Evolutionary conservation across 352 stramenopile species (phyloP), one percentile per base, ranked within the genome.

Genomic region (Bremia lactucae): DNA sequence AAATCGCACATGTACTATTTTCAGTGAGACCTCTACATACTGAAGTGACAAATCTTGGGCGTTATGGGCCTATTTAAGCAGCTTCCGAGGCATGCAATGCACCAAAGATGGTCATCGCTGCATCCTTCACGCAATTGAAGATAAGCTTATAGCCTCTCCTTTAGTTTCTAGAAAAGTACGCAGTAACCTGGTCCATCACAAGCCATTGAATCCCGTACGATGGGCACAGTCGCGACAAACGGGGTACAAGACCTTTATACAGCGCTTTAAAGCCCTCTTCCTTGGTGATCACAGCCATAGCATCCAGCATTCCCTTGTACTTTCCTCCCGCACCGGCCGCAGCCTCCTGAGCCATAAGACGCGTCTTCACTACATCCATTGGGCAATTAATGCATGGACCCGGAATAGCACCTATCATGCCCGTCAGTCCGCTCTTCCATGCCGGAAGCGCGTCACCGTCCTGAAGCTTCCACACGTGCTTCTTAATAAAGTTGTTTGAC

Each of bases 301-400:
- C 88, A 48, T 98, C 82, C 21, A 93, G 35, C 55, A 97, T 87
- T 40, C 93, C 85, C 23, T 78, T 94, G 71, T 98, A 98, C 69
- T 98, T 98, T 36, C 83, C 70, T n/a, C 66, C 62, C 50, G 83
- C 72, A 24, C 85, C 85, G 22, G 72, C 68, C 40, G 66, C 62
- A 11, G 95, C 70, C 29, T 97, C 93, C 59, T 95, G 82, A 16
- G 82, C 80, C 79, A 94, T 95, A 16, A 96, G 58, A 22, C 94
- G 75, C 40, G 94, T 98, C 77, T 98, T 98, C 36, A 98, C 84
- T n/a, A 98, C 94, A 66, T 98, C 83, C 59, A 95, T 76, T 33
- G 83, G 83, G 47, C 79, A 91, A 65, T 94, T 95, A 51, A 92
- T 78, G 53, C 82, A 91, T 41, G 83, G 83, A 2, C 83, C 83